Conservation (phyloP, 805 yeast genomes). For the Barnettozyma salicaria region DNA sequence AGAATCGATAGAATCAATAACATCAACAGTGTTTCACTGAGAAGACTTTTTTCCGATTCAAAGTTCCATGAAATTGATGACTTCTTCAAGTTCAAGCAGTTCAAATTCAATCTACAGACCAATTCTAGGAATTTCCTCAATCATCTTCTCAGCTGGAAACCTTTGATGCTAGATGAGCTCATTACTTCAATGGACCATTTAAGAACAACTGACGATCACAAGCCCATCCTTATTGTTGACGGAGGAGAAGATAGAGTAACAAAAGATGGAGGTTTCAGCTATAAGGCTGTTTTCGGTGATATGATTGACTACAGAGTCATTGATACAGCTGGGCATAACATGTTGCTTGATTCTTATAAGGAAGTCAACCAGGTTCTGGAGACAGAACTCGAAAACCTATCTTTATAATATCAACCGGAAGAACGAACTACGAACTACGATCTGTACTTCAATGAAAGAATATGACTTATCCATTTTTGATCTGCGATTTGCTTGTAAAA, state of each 20-base stretch:
- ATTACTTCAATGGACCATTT: conserved; percentile 9
- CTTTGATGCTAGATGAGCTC: conserved; percentile 15
- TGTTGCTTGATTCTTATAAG: conserved; percentile 16
- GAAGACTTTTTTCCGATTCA: conserved; percentile 15
- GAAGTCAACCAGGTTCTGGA: conserved; percentile 14
- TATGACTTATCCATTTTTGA: not conserved
- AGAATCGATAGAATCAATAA: conserved; percentile 24
- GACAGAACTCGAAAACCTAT: conserved; percentile 1
- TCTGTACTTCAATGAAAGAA: not conserved
- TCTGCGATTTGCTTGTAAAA: too few species aligned
- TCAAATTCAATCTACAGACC: conserved; percentile 23
- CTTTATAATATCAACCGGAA: not conserved
- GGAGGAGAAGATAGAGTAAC: conserved; percentile 22
- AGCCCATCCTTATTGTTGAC: conserved; percentile 19
- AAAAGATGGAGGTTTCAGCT: conserved; percentile 19
- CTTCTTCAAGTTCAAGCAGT: conserved; percentile 23
- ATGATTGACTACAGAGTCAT: conserved; percentile 15
- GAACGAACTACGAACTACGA: not conserved
- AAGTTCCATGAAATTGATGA: conserved; percentile 10
- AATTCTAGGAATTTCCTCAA: conserved; percentile 19
- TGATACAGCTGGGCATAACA: conserved; percentile 21
- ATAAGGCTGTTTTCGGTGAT: conserved; percentile 19
- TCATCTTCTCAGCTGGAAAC: conserved; percentile 19
- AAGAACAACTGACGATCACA: not conserved
- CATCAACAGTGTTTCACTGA: conserved; percentile 18